Percentiles rank a stretch among this genome's conserved stretches.
Conservation (phyloP, 106 monocot species). For the Apostasia shenzhenica region DNA sequence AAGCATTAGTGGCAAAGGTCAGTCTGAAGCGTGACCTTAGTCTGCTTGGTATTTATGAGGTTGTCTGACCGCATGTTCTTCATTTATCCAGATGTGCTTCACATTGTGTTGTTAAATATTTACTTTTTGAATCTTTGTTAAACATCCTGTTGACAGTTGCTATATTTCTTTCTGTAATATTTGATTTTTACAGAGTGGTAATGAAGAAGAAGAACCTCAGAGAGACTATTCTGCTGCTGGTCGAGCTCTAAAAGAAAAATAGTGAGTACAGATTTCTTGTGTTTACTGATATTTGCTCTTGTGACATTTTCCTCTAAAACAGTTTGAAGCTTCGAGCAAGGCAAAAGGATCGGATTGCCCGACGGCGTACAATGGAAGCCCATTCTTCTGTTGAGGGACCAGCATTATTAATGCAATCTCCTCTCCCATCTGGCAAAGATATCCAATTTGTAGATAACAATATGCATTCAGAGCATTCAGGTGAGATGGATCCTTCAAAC, state of each 20-base stretch:
- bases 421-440: conserved; percentile 11
- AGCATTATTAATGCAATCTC: conserved; percentile 17
- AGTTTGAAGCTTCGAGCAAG: conserved; percentile 83
- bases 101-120: not conserved
- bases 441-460: conserved; percentile 7
- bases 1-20: too few relatives aligned
- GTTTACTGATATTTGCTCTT: not conserved
- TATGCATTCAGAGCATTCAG: conserved; percentile 12
- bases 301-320: conserved; percentile 15
- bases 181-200: conserved; percentile 49
- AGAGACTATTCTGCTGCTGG: conserved; percentile 84
- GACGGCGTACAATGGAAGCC: conserved; percentile 26
- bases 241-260: conserved; percentile 83
- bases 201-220: conserved; percentile 72
- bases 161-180: not conserved
- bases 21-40: too few relatives aligned
- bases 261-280: conserved; percentile 31
- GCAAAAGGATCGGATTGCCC: conserved; percentile 81
- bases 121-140: not conserved
- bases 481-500: conserved; percentile 16
- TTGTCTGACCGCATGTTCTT: too few relatives aligned
- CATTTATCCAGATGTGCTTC: too few relatives aligned
- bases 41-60: too few relatives aligned
- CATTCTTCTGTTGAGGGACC: conserved; percentile 11
- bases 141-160: not conserved